Evolutionary conservation across 1,139 yeast species (phyloP).

Genomic region (Taphrina communis): DNA sequence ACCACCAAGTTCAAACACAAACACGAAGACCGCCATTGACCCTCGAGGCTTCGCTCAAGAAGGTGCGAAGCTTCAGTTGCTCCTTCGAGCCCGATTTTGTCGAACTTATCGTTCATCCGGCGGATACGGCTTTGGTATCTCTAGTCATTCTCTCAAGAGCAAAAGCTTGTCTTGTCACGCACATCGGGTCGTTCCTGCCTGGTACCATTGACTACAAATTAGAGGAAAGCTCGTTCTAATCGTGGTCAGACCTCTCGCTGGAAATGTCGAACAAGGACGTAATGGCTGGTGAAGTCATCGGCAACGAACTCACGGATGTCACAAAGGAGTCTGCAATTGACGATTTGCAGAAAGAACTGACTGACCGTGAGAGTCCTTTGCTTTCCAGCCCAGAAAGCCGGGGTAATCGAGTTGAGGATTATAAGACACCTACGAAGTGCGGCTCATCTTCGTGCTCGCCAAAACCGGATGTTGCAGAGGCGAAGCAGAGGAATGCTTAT

Average conservation of each 20-base stretch:
- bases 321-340: not conserved
- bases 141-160: not conserved
- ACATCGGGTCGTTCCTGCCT: not conserved
- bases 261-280: not conserved
- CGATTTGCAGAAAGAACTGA: not conserved
- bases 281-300: not conserved
- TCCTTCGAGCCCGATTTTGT: not conserved
- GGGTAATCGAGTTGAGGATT: not conserved
- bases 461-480: not conserved
- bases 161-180: too few species aligned
- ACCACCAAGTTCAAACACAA: conserved; percentile 2
- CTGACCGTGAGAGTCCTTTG: not conserved
- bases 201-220: not conserved
- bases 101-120: not conserved
- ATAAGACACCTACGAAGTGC: not conserved
- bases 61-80: not conserved
- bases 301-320: not conserved
- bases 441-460: not conserved
- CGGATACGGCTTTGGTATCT: not conserved
- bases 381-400: not conserved
- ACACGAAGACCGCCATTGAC: not conserved
- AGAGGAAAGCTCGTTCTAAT: not conserved
- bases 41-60: not conserved
- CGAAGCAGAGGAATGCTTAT: not conserved
- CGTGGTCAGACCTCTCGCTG: not conserved